phyloP scores from a whole-genome alignment of 1,139 yeast genomes.

The Kodamaea sp. region DNA sequence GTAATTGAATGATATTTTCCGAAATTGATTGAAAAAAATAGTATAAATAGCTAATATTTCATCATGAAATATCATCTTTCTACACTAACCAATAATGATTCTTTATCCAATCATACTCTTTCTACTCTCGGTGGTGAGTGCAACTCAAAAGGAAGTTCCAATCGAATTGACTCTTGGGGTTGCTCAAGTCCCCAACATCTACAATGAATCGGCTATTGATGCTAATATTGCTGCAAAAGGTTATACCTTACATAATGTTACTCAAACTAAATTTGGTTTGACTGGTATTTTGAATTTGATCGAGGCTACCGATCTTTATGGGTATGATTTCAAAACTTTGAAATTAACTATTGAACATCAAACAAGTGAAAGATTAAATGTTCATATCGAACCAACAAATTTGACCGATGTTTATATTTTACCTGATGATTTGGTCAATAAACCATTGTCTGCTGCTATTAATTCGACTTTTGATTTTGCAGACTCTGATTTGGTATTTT shows the following conservation, averaged over 20 bases:
- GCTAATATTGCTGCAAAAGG: slow-evolving; percentile 27
- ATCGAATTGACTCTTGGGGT: slow-evolving; percentile 19
- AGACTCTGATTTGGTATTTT: slow-evolving; percentile 20
- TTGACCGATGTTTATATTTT: slow-evolving; percentile 23
- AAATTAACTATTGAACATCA: slow-evolving; percentile 28
- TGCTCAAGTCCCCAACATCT: slow-evolving; percentile 24
- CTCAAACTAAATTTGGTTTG: slow-evolving; percentile 17
- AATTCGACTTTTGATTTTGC: slow-evolving; percentile 9
- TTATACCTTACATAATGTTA: slow-evolving; percentile 18
- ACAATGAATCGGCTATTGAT: slow-evolving; percentile 23
- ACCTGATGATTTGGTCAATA: slow-evolving; percentile 22
- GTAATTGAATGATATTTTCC: too few relatives aligned
- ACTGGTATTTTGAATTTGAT: slow-evolving; percentile 21
- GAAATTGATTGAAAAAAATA: too few relatives aligned
- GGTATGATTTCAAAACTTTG: slow-evolving; percentile 26
- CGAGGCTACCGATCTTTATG: slow-evolving; percentile 26
- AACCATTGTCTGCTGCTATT: slow-evolving; percentile 14
- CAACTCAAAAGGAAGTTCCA: slow-evolving; percentile 9
- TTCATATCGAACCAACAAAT: slow-evolving; percentile 24
- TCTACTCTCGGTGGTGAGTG: not conserved
- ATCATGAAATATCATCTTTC: too few relatives aligned
- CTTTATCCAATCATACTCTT: not conserved
- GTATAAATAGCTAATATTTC: too few relatives aligned
- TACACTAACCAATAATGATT: not conserved
- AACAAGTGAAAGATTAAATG: slow-evolving; percentile 20